These are phyloP conservation scores for Periconia macrospinosa DNA, from an alignment of 2,329 filamentous ascomycete genomes.

Conservation along the genomic window DNA sequence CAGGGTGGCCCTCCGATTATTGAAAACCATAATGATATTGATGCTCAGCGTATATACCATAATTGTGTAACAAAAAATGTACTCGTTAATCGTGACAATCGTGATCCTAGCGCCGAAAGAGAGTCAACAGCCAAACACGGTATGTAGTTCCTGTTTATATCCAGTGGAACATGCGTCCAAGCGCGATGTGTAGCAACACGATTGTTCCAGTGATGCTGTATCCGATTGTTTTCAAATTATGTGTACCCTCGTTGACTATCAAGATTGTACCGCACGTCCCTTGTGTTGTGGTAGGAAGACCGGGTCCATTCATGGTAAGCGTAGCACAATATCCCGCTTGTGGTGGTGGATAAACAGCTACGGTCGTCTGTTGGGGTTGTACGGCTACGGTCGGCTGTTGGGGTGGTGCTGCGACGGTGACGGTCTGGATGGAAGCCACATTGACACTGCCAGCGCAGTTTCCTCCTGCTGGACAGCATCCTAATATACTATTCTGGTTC, in stretches of 20 bases:
- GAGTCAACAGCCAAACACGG: background rate
- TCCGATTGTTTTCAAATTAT: conserved; percentile 19
- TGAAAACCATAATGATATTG: too few species aligned
- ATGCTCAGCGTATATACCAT: conserved; percentile 1
- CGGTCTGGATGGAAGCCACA: conserved; percentile 35
- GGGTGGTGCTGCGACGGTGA: conserved; percentile 37
- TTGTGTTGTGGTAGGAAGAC: conserved; percentile 33
- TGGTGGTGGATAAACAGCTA: conserved; percentile 9
- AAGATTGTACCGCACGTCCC: conserved; percentile 43
- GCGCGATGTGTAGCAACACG: conserved; percentile 24
- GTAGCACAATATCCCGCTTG: conserved; percentile 41
- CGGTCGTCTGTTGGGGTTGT: conserved; percentile 25
- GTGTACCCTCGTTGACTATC: conserved; percentile 31
- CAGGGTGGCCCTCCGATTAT: too few species aligned
- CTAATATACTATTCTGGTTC: conserved; percentile 37
- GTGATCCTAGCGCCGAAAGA: conserved; percentile 3
- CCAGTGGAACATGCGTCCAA: conserved; percentile 31
- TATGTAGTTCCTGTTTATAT: conserved; percentile 4
- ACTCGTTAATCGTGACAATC: conserved; percentile 23
- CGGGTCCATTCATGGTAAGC: conserved; percentile 38
- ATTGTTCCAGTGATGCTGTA: conserved; percentile 18
- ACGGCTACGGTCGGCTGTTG: conserved; percentile 20
- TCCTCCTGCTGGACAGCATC: conserved; percentile 42
- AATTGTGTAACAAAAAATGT: conserved; percentile 10
- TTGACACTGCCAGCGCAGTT: conserved; percentile 37